Evolutionary conservation across 1,139 yeast species (phyloP).

Genomic region (Candida sp.): DNA sequence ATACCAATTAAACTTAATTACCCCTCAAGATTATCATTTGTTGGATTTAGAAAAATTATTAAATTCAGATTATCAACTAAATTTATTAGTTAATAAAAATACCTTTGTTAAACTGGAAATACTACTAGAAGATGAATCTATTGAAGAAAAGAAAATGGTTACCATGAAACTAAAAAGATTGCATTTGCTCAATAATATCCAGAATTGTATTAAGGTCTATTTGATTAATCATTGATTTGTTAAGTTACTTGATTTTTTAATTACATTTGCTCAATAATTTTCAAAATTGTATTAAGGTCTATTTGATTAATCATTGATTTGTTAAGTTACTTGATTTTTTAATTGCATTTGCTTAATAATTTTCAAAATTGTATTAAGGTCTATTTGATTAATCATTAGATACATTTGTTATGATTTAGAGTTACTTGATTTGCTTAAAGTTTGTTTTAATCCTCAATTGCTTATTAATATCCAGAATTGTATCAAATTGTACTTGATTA

Average conservation of each 20-base stretch:
- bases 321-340: too few species aligned
- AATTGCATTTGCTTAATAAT: conserved; percentile 3
- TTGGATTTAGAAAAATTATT: conserved; percentile 4
- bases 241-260: too few species aligned
- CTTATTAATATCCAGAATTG: conserved; percentile 8
- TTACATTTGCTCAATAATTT: conserved; percentile 5
- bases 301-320: not conserved
- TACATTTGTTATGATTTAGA: not conserved
- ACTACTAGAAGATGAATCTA: conserved; percentile 6
- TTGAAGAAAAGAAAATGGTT: not conserved
- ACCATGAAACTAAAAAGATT: not conserved
- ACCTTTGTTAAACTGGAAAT: conserved; percentile 2
- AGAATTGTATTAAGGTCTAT: conserved; percentile 7
- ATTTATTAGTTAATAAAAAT: conserved; percentile 1
- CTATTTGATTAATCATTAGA: not conserved
- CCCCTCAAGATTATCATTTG: not conserved
- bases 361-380: conserved; percentile 8
- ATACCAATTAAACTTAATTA: not conserved
- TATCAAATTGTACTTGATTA: conserved; percentile 3
- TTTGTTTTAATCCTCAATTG: not conserved
- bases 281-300: conserved; percentile 7
- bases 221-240: not conserved
- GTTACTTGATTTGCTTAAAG: too few species aligned
- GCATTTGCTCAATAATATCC: conserved; percentile 5
- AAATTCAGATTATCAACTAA: conserved; percentile 2